Evolutionary conservation across 1,284 basidiomycete species (phyloP).

Genomic region (Ustilago hordei): DNA sequence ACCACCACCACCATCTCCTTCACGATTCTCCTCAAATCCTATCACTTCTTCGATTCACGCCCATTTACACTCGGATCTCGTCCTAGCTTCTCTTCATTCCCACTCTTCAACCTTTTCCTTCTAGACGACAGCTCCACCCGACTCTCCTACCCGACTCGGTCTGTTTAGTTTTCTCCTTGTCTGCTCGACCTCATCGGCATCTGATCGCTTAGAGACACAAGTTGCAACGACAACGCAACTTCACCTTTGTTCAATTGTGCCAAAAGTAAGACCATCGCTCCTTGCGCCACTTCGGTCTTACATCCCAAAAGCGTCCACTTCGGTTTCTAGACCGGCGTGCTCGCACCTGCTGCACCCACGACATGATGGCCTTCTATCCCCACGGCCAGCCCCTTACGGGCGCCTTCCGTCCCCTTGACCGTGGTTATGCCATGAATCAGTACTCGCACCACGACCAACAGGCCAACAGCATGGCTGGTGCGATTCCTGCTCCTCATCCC

Average conservation of each 20-base stretch:
- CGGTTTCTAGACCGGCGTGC: conserved; percentile 20
- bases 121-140: neutral
- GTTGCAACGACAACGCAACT: neutral
- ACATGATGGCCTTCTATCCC: conserved; percentile 32
- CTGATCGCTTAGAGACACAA: neutral
- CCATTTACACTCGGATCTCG: neutral
- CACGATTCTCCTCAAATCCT: neutral
- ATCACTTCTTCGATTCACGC: neutral
- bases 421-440: conserved; percentile 13
- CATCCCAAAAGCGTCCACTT: conserved; percentile 33
- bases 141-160: neutral
- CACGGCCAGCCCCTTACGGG: conserved; percentile 22
- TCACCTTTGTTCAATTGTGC: neutral
- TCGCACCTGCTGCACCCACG: conserved; percentile 13
- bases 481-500: conserved; percentile 5
- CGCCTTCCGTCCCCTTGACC: conserved; percentile 19
- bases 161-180: neutral
- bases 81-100: neutral
- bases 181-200: neutral
- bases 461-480: conserved; percentile 8
- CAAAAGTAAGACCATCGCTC: conserved; percentile 8
- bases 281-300: conserved; percentile 7
- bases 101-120: neutral
- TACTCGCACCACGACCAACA: conserved; percentile 33
- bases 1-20: neutral